A percentile compares a stretch with the other conserved stretches of the same genome.
These are phyloP conservation scores for Beta lomatogona DNA, from an alignment of 179 eudicot genomes.

Conservation along the genomic window DNA sequence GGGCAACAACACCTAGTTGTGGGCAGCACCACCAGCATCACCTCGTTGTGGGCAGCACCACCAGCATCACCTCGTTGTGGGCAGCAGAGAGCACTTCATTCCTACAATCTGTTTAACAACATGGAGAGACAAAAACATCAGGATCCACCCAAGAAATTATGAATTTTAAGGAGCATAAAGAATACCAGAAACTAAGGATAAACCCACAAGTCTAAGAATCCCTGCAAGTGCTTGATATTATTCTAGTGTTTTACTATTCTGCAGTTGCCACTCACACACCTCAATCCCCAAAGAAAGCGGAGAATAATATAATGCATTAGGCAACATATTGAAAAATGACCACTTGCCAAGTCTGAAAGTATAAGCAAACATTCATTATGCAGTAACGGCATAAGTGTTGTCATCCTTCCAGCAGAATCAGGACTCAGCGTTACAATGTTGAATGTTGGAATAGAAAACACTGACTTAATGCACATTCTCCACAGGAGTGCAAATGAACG, in stretches of 20 bases:
- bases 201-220: conserved; percentile 76
- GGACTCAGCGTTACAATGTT: neutral
- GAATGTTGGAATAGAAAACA: neutral
- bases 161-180: conserved; percentile 12
- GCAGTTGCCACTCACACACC: neutral
- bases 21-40: too few relatives aligned
- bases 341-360: neutral
- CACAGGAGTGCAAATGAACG: neutral
- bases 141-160: conserved; percentile 13
- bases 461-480: neutral
- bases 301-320: neutral
- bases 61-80: too few relatives aligned
- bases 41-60: too few relatives aligned
- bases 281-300: neutral
- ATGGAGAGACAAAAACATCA: conserved; percentile 23
- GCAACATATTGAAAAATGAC: neutral
- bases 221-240: conserved; percentile 64
- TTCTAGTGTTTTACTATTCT: neutral
- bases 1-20: too few relatives aligned
- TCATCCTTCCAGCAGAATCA: neutral
- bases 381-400: conserved; percentile 43
- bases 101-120: conserved; percentile 44
- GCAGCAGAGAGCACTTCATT: conserved; percentile 43
- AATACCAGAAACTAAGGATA: conserved; percentile 73
- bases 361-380: neutral